Evolutionary conservation across 805 yeast species (phyloP), one percentile per base, ranked within the genome.

Genomic region (Blastobotrys terrestris): DNA sequence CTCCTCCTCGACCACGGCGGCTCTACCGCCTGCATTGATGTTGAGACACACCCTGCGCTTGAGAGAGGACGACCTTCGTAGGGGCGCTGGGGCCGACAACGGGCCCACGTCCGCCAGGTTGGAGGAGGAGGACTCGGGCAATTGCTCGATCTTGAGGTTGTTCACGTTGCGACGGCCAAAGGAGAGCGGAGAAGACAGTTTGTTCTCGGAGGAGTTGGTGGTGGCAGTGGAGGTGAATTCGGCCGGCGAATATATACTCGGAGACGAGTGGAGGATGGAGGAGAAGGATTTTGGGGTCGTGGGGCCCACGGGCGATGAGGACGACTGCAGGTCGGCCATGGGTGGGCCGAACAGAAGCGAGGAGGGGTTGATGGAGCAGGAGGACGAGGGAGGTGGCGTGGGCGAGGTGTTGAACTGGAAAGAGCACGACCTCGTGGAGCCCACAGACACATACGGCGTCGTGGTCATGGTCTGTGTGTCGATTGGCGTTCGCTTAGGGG

Each of bases 401-500:
- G 45, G 20, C 22, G 45, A n/a, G 3, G 39, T 11, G 20, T 45
- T 35, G 48, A 47, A 21, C 15, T 50, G 53, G 31, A 50, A 46
- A 31, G 55, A 55, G 11, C 50, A 49, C 3, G 53, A 39, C 18
- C 22, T 18, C n/a, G 47, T 21, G 18, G 56, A 49, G 11, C 49
- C 53, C 4, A 46, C 51, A 8, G 58, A 40, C 14, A 55, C 55
- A 40, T 49, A 47, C 11, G 60, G 60, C n/a, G 51, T 49, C 18
- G 59, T 53, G 13, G 49, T 22, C 58, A 58, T 56, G 40, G 54
- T 51, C 46, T 56, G 57, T 21, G 56, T 58, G 48, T 55, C 60
- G 46, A 58, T 57, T 8, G 57, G 62, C 20, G 55, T 43, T 31
- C 51, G 52, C 51, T 58, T 58, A 31, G 62, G 60, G 5, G 62